Conservation (phyloP, 768 basidiomycete species). For the Trametes sanguinea region DNA sequence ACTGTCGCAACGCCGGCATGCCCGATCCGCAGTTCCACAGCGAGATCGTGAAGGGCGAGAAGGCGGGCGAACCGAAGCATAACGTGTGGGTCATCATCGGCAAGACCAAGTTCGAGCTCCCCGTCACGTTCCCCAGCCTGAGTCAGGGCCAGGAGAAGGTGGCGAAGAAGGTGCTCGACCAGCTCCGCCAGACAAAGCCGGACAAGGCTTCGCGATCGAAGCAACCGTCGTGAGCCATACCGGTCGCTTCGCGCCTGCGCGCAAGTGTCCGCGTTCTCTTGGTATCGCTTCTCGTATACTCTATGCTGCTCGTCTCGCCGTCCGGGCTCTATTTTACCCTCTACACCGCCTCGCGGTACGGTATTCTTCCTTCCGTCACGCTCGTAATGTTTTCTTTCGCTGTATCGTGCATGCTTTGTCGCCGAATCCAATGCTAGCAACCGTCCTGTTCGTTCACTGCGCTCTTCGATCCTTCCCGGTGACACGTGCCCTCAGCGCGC, state of each 20-base stretch:
- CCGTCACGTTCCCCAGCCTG: constrained; percentile 38
- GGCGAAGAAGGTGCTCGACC: constrained; percentile 46
- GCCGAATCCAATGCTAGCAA: background rate
- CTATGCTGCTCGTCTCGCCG: background rate
- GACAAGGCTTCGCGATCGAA: constrained; percentile 1
- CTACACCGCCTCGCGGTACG: no score
- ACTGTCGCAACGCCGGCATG: constrained; percentile 24
- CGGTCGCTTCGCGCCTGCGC: background rate
- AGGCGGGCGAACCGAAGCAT: constrained; percentile 33
- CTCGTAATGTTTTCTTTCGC: background rate
- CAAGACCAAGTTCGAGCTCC: constrained; percentile 47
- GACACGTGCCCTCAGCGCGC: constrained; percentile 17
- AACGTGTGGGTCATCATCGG: constrained; percentile 52
- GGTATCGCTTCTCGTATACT: background rate
- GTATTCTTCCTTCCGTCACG: background rate
- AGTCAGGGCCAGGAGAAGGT: constrained; percentile 46
- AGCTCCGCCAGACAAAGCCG: constrained; percentile 33
- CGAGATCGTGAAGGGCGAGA: constrained; percentile 27
- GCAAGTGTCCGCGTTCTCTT: background rate
- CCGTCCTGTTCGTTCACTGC: background rate
- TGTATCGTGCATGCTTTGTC: constrained; percentile 7
- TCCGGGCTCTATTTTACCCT: background rate
- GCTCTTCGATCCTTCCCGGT: background rate
- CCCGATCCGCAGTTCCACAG: constrained; percentile 39
- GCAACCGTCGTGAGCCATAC: background rate